phyloP scores from a whole-genome alignment of 2,329 filamentous ascomycete species.

The Xylaria digitata region DNA sequence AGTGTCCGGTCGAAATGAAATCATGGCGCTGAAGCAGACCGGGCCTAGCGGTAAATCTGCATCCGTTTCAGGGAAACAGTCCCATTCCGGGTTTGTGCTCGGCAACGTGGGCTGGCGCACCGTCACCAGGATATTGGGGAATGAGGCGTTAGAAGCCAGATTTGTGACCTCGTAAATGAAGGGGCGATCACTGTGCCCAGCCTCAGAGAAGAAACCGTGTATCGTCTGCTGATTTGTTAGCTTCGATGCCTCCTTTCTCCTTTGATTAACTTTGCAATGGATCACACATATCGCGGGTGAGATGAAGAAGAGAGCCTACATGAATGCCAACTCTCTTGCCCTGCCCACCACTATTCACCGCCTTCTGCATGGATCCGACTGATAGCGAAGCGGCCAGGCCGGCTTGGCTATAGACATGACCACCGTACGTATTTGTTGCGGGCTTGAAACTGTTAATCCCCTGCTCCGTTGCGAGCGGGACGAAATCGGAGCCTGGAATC shows the following conservation, averaged over 20 bases:
- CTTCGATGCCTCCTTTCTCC: not conserved
- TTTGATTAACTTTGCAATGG: not conserved
- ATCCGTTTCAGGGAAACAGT: conserved; percentile 56
- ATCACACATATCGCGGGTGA: not conserved
- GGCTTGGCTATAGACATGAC: conserved; percentile 58
- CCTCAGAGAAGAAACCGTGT: conserved; percentile 65
- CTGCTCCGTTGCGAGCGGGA: conserved; percentile 14
- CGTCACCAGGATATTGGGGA: conserved; percentile 62
- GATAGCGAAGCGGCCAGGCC: conserved; percentile 53
- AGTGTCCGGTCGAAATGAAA: conserved; percentile 62
- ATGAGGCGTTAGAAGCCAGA: conserved; percentile 59
- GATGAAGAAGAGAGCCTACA: conserved; percentile 47
- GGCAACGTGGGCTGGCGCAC: conserved; percentile 59
- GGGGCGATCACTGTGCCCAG: conserved; percentile 60
- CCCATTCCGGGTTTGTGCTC: conserved; percentile 50
- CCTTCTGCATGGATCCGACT: conserved; percentile 48
- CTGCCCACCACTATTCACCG: conserved; percentile 23
- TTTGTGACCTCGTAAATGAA: conserved; percentile 63
- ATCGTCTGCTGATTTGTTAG: conserved; percentile 57
- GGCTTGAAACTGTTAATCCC: conserved; percentile 18
- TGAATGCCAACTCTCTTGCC: conserved; percentile 51
- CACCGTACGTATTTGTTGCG: conserved; percentile 53
- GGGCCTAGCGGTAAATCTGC: conserved; percentile 53
- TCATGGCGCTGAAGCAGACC: conserved; percentile 63
- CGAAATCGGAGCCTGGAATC: conserved; percentile 49